A percentile compares a stretch with the other conserved stretches of the same genome.
These are phyloP conservation scores for Cryptococcus deneoformans DNA, from an alignment of 1,284 basidiomycete species.

Conservation along the genomic window DNA sequence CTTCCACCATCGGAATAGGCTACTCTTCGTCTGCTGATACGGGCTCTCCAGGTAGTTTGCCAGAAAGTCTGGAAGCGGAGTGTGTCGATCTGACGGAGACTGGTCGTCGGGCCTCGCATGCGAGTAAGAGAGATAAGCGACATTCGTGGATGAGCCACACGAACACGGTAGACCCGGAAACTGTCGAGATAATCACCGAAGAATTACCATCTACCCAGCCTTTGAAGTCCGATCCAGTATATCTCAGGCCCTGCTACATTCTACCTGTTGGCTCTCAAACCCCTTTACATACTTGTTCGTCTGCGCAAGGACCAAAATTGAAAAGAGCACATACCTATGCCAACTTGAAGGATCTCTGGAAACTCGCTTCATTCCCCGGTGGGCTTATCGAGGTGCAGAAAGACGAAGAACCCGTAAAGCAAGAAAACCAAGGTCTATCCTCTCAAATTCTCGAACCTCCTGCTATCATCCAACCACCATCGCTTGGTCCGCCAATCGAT, in stretches of 20 bases:
- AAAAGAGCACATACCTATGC: slow-evolving; percentile 13
- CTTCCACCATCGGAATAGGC: slow-evolving; percentile 17
- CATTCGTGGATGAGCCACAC: not conserved
- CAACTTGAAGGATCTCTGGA: slow-evolving; percentile 1
- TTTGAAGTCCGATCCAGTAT: not conserved
- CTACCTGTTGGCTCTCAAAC: slow-evolving; percentile 6
- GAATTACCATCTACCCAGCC: not conserved
- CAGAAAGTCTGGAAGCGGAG: slow-evolving; percentile 19
- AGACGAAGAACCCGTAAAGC: not conserved
- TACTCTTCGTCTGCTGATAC: slow-evolving; percentile 12
- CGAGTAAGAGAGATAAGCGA: not conserved
- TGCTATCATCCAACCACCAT: not conserved
- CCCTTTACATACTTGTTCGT: not conserved
- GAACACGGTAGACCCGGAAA: not conserved
- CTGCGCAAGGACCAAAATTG: slow-evolving; percentile 5
- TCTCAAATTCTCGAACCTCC: not conserved
- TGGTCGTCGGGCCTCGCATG: not conserved
- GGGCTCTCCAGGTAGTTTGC: slow-evolving; percentile 18
- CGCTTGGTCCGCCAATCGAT: not conserved
- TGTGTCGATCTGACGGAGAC: slow-evolving; percentile 22
- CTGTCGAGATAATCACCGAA: not conserved
- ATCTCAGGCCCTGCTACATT: slow-evolving; percentile 16
- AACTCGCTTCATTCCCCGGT: not conserved
- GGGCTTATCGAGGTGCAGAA: not conserved
- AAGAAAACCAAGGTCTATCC: not conserved